Conservation (phyloP, 2,329 filamentous ascomycete genomes). For the Neonectria magnoliae region DNA sequence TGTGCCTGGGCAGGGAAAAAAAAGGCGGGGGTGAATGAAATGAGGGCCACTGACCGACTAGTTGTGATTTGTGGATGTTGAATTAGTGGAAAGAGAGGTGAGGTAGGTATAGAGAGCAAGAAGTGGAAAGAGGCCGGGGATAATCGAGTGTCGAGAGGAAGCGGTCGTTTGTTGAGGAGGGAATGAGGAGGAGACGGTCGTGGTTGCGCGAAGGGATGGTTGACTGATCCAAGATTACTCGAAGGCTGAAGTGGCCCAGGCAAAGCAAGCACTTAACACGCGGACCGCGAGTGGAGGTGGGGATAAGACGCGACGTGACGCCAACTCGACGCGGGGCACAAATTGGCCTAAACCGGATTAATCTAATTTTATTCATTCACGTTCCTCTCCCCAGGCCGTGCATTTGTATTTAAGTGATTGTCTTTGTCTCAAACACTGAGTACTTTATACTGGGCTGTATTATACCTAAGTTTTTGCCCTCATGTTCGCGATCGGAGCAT, state of each 20-base stretch:
- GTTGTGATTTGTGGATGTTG: slow-evolving; percentile 6
- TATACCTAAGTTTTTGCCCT: background rate
- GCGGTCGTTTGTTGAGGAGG: background rate
- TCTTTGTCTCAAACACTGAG: background rate
- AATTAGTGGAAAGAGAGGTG: background rate
- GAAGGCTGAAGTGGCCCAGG: slow-evolving; percentile 19
- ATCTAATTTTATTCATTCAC: background rate
- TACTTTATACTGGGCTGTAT: background rate
- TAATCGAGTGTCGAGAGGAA: background rate
- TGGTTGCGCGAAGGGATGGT: slow-evolving; percentile 7
- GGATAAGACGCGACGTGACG: slow-evolving; percentile 49
- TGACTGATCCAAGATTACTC: slow-evolving; percentile 25
- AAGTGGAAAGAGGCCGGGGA: background rate
- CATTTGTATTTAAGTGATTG: too few relatives aligned
- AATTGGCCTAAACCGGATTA: slow-evolving; percentile 10
- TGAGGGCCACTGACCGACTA: slow-evolving; percentile 15
- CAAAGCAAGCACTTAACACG: slow-evolving; percentile 49
- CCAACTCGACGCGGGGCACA: slow-evolving; percentile 45
- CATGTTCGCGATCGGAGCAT: background rate
- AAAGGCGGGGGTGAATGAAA: slow-evolving; percentile 8
- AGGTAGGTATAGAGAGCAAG: background rate
- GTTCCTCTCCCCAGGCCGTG: background rate
- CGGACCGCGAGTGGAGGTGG: slow-evolving; percentile 30
- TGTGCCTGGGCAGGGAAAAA: slow-evolving; percentile 10
- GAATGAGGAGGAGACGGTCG: background rate